Evolutionary conservation across 257 asterid genomes (phyloP).

Genomic region (Nicotiana obtusifolia): DNA sequence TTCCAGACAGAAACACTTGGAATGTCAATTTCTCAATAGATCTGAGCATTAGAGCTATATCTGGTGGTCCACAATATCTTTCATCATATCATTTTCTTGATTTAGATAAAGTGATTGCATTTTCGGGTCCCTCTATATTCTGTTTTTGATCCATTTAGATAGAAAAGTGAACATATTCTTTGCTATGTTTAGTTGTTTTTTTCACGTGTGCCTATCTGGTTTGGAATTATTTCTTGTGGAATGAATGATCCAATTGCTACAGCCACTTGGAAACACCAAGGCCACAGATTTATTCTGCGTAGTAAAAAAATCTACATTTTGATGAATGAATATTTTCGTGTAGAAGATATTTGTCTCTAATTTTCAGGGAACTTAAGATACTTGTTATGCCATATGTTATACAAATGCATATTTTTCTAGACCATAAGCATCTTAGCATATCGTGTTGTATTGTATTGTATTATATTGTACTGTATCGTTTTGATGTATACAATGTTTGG

Average conservation of each 20-base stretch:
- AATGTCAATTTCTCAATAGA: not conserved
- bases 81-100: not conserved
- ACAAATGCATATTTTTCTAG: not conserved
- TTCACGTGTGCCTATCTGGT: not conserved
- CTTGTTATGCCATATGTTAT: slow-evolving; percentile 1
- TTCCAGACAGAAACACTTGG: not conserved
- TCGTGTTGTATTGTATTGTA: no score
- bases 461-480: no score
- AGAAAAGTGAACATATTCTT: not conserved
- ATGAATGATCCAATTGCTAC: not conserved
- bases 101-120: not conserved
- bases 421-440: no score
- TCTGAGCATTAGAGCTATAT: slow-evolving; percentile 6
- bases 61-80: slow-evolving; percentile 15
- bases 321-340: not conserved
- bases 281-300: slow-evolving; percentile 11
- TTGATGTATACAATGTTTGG: no score
- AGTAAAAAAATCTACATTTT: not conserved
- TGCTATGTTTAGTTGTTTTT: not conserved
- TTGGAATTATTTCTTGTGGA: not conserved
- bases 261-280: slow-evolving; percentile 14
- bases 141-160: not conserved
- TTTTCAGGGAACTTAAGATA: not conserved
- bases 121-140: not conserved
- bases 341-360: not conserved